Evolutionary conservation across 148 eudicot genomes (phyloP), one percentile per base, ranked within the genome.

Genomic region (Cornus florida): DNA sequence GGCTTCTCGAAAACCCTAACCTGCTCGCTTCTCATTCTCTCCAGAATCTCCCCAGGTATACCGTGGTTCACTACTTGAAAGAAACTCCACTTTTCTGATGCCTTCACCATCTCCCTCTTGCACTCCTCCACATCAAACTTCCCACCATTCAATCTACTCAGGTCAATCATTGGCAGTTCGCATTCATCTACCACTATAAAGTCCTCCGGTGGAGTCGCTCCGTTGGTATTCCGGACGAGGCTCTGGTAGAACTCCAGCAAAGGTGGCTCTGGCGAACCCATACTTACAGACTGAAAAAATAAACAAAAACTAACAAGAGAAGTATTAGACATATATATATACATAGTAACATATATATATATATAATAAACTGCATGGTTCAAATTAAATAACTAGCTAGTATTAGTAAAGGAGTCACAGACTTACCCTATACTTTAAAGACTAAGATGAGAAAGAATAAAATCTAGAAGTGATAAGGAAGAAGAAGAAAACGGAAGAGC

Each of bases 31-130:
- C 86, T 89, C 97, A 92, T 90, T 24, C 75, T 76, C 68, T 87
- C 87, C 65, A 93, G 28, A 28, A 91, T 69, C 10, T 83, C 81
- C 0, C n/a, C 22, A 0, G 90, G 60, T 12, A 92, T 78, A 11
- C 95, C 97, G 24, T 93, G 97, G 90, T 93, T 93, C 41, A 91
- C 85, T n/a, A 92, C 95, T 69, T 91, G 94, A 81, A 93, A 93
- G 73, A 91, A 93, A 6, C 97, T 95, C 97, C 97, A 93, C 64
- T 91, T 95, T 46, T 41, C 75, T 0, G 97, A 84, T 3, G 95
- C 95, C 71, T 76, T 20, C 3, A 87, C 90, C 56, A 93, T 93
- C 57, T 86, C 88, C 24, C 76, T 80, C 85, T 84, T 90, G 84
- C 97, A 93, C 12, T 64, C 66, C 32, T 89, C 88, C 31, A 83